phyloP scores from a whole-genome alignment of 1,284 basidiomycete species.

The Peniophora sp. region DNA sequence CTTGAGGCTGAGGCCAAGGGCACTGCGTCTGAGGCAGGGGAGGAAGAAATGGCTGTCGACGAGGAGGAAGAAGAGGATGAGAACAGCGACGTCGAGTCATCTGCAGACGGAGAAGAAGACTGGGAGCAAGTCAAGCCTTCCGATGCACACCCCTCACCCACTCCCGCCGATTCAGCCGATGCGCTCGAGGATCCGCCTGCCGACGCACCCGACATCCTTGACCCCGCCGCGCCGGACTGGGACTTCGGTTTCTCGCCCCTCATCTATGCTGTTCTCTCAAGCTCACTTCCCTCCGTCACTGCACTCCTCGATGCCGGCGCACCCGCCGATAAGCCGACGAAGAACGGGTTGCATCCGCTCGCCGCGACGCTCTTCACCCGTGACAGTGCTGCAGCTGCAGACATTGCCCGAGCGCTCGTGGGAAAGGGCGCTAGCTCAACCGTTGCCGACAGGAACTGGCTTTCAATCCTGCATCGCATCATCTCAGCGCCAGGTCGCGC shows the following conservation, averaged over 20 bases:
- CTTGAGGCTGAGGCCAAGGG: conserved; percentile 22
- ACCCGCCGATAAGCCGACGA: conserved; percentile 20
- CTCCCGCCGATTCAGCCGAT: conserved; percentile 18
- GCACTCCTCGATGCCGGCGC: conserved; percentile 40
- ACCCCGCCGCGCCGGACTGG: conserved; percentile 48
- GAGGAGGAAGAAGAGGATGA: conserved; percentile 20
- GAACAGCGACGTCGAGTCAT: conserved; percentile 14
- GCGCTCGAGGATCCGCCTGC: conserved; percentile 36
- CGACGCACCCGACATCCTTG: conserved; percentile 43
- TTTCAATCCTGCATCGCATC: conserved; percentile 41
- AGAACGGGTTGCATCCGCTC: conserved; percentile 34
- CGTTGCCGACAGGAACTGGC: conserved; percentile 33
- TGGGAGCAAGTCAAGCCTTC: conserved; percentile 15
- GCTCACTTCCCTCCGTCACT: conserved; percentile 34
- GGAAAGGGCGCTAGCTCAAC: conserved; percentile 39
- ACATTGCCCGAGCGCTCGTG: conserved; percentile 38
- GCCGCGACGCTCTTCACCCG: conserved; percentile 36
- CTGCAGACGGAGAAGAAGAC: conserved; percentile 9
- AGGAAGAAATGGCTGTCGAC: conserved; percentile 23
- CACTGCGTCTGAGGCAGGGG: conserved; percentile 21
- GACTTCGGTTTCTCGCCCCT: conserved; percentile 46
- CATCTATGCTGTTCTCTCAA: conserved; percentile 41
- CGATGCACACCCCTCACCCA: conserved; percentile 13
- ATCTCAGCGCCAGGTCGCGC: conserved; percentile 11
- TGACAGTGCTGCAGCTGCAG: conserved; percentile 32